These are phyloP conservation scores for Phaeosphaeria sp. DNA, from an alignment of 2,329 filamentous ascomycete species.

Conservation along the genomic window DNA sequence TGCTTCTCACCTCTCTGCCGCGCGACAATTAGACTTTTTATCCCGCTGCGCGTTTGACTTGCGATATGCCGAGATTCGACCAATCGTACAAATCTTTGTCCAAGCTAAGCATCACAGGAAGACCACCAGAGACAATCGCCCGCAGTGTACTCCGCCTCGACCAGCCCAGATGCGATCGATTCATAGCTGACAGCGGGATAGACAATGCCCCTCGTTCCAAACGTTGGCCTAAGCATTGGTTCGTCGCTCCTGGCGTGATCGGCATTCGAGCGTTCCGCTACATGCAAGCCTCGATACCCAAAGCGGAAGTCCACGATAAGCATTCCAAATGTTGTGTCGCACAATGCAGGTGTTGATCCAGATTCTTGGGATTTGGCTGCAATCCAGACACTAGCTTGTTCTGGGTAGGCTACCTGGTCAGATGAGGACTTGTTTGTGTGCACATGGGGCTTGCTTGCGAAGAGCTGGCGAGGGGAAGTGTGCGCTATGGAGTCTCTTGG, in stretches of 20 bases:
- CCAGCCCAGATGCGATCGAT: background rate
- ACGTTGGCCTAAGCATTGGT: background rate
- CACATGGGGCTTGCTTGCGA: background rate
- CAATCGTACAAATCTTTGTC: background rate
- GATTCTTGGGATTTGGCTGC: background rate
- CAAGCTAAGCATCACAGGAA: background rate
- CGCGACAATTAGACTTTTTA: background rate
- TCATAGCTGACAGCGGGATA: background rate
- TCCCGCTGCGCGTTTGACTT: background rate
- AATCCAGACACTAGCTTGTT: background rate
- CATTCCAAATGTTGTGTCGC: conserved; percentile 15
- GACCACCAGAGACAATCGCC: background rate
- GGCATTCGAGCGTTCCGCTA: background rate
- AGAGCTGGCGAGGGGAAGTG: background rate
- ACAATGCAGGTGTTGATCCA: conserved; percentile 12
- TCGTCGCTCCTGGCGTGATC: background rate
- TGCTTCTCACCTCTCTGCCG: background rate
- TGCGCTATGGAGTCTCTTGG: background rate
- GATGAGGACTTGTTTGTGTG: background rate
- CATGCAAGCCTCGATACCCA: conserved; percentile 7
- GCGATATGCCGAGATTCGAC: background rate
- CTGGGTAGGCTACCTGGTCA: background rate
- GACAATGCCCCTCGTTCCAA: background rate
- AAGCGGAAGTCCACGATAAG: conserved; percentile 29
- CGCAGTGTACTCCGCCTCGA: background rate